Percentiles rank a stretch among this genome's conserved stretches.
These are phyloP conservation scores for Nepenthes alata DNA, from an alignment of 179 eudicot genomes.

Conservation along the genomic window DNA sequence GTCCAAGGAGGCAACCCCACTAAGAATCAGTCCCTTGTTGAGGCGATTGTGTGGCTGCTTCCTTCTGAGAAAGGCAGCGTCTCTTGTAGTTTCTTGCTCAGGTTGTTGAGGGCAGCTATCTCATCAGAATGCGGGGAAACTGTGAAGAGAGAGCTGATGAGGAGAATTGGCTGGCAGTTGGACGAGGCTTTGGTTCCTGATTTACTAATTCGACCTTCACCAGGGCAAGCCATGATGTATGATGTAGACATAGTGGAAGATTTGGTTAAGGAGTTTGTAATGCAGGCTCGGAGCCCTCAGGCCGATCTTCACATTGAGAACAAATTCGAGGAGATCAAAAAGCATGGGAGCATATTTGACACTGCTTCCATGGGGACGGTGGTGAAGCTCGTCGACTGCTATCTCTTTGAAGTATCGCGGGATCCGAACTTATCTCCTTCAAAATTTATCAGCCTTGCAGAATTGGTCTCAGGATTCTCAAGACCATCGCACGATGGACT, in stretches of 20 bases:
- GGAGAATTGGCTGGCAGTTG: constrained; percentile 7
- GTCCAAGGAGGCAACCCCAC: constrained; percentile 25
- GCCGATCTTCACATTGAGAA: constrained; percentile 3
- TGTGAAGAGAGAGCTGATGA: constrained; percentile 1
- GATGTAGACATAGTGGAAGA: constrained; percentile 7
- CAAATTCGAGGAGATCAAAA: not conserved
- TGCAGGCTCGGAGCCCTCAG: not conserved
- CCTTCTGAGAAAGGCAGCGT: constrained; percentile 9
- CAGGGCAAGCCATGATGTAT: not conserved
- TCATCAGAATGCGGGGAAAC: constrained; percentile 3
- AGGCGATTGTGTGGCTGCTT: constrained; percentile 6
- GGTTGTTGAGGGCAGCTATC: constrained; percentile 4
- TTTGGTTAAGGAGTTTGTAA: constrained; percentile 5
- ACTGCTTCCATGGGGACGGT: constrained; percentile 7
- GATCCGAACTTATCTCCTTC: constrained; percentile 5
- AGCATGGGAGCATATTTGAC: not conserved
- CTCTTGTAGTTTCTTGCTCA: constrained; percentile 11
- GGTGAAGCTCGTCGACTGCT: constrained; percentile 8
- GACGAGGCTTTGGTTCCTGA: constrained; percentile 13
- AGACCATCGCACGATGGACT: constrained; percentile 9
- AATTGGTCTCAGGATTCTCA: constrained; percentile 6
- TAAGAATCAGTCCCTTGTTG: constrained; percentile 1
- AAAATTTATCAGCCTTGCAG: constrained; percentile 7
- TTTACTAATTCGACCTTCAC: constrained; percentile 7
- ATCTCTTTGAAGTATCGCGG: constrained; percentile 6